phyloP scores from a whole-genome alignment of 2,329 filamentous ascomycete genomes.

The Ophiostoma himal-ulmi region DNA sequence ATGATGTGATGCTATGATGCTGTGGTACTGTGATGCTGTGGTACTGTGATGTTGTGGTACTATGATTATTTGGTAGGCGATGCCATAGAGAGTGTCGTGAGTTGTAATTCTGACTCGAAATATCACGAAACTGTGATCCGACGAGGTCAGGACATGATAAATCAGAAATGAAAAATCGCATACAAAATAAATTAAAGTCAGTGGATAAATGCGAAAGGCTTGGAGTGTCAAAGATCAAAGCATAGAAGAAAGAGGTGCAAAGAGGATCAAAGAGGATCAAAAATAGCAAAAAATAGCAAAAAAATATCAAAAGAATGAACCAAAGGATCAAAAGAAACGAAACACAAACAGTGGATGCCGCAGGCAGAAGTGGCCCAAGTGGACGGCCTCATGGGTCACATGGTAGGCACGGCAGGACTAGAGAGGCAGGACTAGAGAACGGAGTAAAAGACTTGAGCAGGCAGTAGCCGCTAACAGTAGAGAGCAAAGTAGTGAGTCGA shows the following conservation, averaged over 20 bases:
- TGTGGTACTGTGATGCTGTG: neutral
- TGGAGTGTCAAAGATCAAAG: neutral
- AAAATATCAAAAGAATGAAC: neutral
- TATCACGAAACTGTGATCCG: neutral
- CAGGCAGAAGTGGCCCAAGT: neutral
- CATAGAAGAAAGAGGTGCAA: neutral
- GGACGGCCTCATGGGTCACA: neutral
- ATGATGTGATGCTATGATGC: neutral
- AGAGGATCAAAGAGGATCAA: neutral
- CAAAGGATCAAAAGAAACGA: neutral
- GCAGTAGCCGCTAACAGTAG: neutral
- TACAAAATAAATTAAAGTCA: neutral
- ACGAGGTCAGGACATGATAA: too few species aligned
- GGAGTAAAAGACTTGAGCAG: neutral
- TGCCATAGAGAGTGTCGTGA: neutral
- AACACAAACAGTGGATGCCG: slow-evolving; percentile 1
- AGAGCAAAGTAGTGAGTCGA: neutral
- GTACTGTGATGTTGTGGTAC: neutral
- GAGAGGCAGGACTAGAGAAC: neutral
- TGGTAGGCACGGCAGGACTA: neutral
- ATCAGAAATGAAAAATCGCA: neutral
- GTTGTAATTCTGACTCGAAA: neutral
- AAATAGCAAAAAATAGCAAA: neutral
- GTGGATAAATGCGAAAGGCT: neutral
- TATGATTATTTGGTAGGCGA: neutral